Evolutionary conservation across 2,329 filamentous ascomycete genomes (phyloP).

Genomic region (Talaromyces funiculosus): DNA sequence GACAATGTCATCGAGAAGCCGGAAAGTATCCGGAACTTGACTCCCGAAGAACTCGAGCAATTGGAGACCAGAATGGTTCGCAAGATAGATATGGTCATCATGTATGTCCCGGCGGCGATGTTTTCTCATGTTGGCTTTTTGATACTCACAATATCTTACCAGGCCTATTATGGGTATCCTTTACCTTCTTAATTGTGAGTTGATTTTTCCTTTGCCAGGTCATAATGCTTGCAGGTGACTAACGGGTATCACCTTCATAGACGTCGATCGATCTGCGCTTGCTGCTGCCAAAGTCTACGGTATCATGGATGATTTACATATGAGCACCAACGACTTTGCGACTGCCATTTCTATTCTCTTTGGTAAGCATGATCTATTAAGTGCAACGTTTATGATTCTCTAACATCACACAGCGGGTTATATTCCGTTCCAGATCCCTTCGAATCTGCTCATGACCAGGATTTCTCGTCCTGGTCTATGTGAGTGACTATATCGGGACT

Average conservation of each 20-base stretch:
- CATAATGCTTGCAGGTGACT: background rate
- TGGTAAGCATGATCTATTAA: background rate
- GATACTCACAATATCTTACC: background rate
- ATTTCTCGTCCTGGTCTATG: background rate
- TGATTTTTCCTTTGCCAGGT: background rate
- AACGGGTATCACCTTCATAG: background rate
- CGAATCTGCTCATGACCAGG: background rate
- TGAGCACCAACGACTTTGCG: slow-evolving; percentile 33
- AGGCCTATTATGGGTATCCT: background rate
- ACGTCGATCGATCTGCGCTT: slow-evolving; percentile 36
- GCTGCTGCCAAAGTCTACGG: slow-evolving; percentile 38
- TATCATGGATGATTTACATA: slow-evolving; percentile 36
- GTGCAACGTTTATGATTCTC: background rate
- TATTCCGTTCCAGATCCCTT: background rate
- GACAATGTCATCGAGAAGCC: background rate
- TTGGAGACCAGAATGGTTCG: slow-evolving; percentile 18
- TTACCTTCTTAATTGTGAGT: background rate
- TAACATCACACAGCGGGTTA: background rate
- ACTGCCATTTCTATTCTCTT: slow-evolving; percentile 25
- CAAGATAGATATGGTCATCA: slow-evolving; percentile 25
- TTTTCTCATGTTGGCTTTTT: background rate
- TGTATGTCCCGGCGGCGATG: slow-evolving; percentile 6
- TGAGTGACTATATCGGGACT: background rate
- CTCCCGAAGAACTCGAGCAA: slow-evolving; percentile 18
- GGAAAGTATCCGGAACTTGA: slow-evolving; percentile 19